Percentiles rank a stretch among this genome's conserved stretches.
Conservation (phyloP, 495 filamentous ascomycete genomes). For the Aspergillus bertholletiae region DNA sequence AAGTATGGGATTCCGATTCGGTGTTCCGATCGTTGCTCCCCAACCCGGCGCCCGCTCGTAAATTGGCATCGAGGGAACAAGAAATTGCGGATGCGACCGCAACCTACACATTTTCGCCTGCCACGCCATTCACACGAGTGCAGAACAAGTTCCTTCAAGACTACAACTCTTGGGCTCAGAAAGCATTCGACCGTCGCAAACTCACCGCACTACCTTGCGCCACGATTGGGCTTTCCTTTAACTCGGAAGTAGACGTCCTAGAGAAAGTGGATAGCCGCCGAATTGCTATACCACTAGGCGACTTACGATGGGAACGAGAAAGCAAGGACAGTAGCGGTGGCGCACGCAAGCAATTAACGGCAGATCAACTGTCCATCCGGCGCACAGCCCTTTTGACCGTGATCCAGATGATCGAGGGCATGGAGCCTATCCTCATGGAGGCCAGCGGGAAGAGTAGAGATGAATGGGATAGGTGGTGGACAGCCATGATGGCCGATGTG, state of each 20-base stretch:
- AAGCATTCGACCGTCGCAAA: constrained; percentile 67
- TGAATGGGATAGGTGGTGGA: constrained; percentile 90
- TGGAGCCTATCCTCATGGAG: constrained; percentile 81
- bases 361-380: constrained; percentile 71
- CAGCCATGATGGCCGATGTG: constrained; percentile 80
- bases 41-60: constrained; percentile 61
- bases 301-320: constrained; percentile 86
- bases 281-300: constrained; percentile 80
- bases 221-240: constrained; percentile 67
- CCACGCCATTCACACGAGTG: constrained; percentile 71
- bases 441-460: constrained; percentile 80
- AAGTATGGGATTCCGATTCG: constrained; percentile 85
- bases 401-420: constrained; percentile 81
- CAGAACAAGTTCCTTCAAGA: constrained; percentile 81
- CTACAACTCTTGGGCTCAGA: constrained; percentile 79
- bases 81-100: constrained; percentile 61
- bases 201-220: constrained; percentile 77
- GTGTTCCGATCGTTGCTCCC: constrained; percentile 71
- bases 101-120: constrained; percentile 79
- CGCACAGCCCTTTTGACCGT: constrained; percentile 75
- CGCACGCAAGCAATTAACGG: constrained; percentile 50
- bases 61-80: constrained; percentile 53
- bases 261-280: constrained; percentile 67
- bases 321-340: constrained; percentile 37
- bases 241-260: constrained; percentile 76